Evolutionary conservation across 1,284 basidiomycete genomes (phyloP).

Genomic region (Vanrija sp.): DNA sequence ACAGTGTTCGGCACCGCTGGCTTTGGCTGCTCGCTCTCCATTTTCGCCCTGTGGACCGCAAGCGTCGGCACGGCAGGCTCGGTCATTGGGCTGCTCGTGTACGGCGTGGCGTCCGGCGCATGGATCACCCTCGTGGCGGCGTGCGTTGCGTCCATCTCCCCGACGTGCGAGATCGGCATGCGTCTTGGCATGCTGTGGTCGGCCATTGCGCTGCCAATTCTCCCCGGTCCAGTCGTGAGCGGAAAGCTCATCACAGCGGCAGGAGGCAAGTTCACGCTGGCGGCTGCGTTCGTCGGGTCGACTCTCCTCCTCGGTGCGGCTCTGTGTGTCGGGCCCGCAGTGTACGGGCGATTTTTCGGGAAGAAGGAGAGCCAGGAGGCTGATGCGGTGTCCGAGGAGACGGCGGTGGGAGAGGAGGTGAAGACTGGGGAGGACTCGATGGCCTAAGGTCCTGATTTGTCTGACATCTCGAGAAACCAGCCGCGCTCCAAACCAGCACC

Average conservation of each 20-base stretch:
- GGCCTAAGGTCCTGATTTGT: too few relatives aligned
- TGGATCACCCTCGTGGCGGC: slow-evolving; percentile 43
- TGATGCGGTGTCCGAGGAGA: too few relatives aligned
- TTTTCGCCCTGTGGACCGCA: slow-evolving; percentile 21
- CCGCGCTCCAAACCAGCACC: too few relatives aligned
- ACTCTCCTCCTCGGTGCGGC: too few relatives aligned
- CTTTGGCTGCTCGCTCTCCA: background rate
- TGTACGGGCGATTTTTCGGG: too few relatives aligned
- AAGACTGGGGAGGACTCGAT: too few relatives aligned
- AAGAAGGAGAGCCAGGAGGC: too few relatives aligned
- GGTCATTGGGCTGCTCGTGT: slow-evolving; percentile 35
- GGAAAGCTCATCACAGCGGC: slow-evolving; percentile 22
- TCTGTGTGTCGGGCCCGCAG: too few relatives aligned
- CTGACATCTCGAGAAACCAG: too few relatives aligned
- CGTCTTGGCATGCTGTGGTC: slow-evolving; percentile 45
- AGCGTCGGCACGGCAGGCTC: slow-evolving; percentile 20
- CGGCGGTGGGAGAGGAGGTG: too few relatives aligned
- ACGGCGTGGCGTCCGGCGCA: slow-evolving; percentile 34
- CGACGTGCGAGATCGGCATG: slow-evolving; percentile 41
- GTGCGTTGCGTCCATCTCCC: slow-evolving; percentile 36
- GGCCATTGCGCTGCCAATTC: slow-evolving; percentile 26
- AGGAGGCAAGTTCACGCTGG: slow-evolving; percentile 3
- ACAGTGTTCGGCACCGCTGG: background rate
- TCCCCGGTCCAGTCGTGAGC: slow-evolving; percentile 36
- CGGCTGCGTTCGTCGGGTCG: too few relatives aligned